Conservation (phyloP, 1,139 yeast species). For the Sugiyamaella novakii region DNA sequence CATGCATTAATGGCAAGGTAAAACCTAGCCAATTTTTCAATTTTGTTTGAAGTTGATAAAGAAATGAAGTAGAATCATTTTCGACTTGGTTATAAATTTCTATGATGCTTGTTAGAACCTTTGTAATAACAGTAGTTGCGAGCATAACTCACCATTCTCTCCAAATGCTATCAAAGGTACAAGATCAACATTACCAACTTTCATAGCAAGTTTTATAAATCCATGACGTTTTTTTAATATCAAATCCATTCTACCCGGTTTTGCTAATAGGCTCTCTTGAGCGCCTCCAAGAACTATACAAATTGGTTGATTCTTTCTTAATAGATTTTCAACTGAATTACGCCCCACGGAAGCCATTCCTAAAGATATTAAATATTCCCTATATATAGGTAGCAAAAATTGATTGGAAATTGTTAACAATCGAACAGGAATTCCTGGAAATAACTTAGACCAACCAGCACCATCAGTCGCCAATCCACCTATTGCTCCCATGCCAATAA, state of each 20-base stretch:
- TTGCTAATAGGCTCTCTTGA: slow-evolving; percentile 77
- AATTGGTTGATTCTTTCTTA: slow-evolving; percentile 66
- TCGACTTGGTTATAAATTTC: slow-evolving; percentile 64
- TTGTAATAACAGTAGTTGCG: too few relatives aligned
- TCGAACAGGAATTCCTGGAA: slow-evolving; percentile 82
- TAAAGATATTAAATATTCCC: slow-evolving; percentile 79
- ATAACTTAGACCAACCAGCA: slow-evolving; percentile 61
- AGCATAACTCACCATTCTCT: slow-evolving; percentile 65
- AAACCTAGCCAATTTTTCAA: slow-evolving; percentile 73
- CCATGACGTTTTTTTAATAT: slow-evolving; percentile 83
- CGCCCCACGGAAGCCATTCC: slow-evolving; percentile 89
- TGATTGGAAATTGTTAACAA: slow-evolving; percentile 82
- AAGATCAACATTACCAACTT: slow-evolving; percentile 70
- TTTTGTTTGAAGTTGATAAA: slow-evolving; percentile 64
- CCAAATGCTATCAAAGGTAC: slow-evolving; percentile 95
- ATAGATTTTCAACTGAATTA: slow-evolving; percentile 64
- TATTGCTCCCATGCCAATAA: slow-evolving; percentile 88
- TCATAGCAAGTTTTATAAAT: slow-evolving; percentile 82
- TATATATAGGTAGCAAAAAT: slow-evolving; percentile 81
- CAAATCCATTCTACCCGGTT: slow-evolving; percentile 60
- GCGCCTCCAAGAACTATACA: slow-evolving; percentile 97
- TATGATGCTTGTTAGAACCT: slow-evolving; percentile 5
- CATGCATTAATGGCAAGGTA: slow-evolving; percentile 88
- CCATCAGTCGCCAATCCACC: slow-evolving; percentile 87
- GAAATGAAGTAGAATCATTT: slow-evolving; percentile 57